Evolutionary conservation across 257 asterid genomes (phyloP), one percentile per base, ranked within the genome.

Genomic region (Solanum virginianum): DNA sequence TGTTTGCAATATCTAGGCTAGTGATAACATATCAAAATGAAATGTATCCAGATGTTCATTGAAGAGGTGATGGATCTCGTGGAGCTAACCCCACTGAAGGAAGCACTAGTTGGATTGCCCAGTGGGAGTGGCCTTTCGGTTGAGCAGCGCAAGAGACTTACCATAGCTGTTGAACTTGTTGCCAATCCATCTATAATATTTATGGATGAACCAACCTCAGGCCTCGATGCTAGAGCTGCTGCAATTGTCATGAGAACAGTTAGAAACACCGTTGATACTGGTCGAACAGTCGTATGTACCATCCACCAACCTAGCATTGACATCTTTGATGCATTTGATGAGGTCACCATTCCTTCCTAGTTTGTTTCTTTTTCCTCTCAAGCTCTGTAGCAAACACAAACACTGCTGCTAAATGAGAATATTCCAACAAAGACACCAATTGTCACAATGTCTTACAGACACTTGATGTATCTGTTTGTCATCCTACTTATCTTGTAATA

Each of bases 131-230:
- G 86, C 22, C 62, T 82, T 5, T 83, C 86, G 1, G 66, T 66
- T 10, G 88, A 84, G 47, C 84, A 86, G 80, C 86, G 86, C 8
- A 86, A 86, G 36, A 66, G 84, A 65, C 84, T 86, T 5, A 86
- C 88, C 4, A 86, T 86, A 70, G 88, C 86, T 59, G 86, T 86
- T 17, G 88, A 86, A 71, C 80, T 86, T 39, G 88, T 83, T n/a
- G 51, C 86, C 17, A 86, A 86, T 83, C 88, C 88, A 17, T 86
- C 88, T 11, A 86, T 86, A 36, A 24, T 85, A 10, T 85, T 85
- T 59, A 55, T 85, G 85, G 88, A 85, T 81, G 88, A 85, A 66
- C 88, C 86, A 6, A 82, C 86, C 60, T 55, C 86, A 8, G 88
- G 86, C 24, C 68, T 86, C 2, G 86, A 86, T 86, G 84, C 88